These are phyloP conservation scores for Tilletia horrida DNA, from an alignment of 1,284 basidiomycete genomes.

Conservation along the genomic window DNA sequence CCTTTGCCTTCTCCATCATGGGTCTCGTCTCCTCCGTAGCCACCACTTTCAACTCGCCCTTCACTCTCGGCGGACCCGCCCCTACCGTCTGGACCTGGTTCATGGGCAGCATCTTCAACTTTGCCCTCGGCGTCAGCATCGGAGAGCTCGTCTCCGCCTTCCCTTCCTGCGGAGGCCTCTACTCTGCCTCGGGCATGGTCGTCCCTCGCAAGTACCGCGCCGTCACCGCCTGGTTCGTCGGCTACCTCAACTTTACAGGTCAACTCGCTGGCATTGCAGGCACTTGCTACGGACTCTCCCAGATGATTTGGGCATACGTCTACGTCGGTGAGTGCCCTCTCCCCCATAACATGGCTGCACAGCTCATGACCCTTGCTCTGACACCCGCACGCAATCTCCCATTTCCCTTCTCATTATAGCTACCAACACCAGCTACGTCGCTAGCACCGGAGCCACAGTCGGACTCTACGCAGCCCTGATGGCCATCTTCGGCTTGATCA, in stretches of 20 bases:
- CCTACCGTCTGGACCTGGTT: slow-evolving; percentile 52
- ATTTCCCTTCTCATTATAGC: not conserved
- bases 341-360: too few relatives aligned
- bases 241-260: slow-evolving; percentile 73
- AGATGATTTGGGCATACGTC: slow-evolving; percentile 79
- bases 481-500: slow-evolving; percentile 58
- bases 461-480: slow-evolving; percentile 49
- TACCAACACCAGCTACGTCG: slow-evolving; percentile 8
- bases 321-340: slow-evolving; percentile 47
- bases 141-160: slow-evolving; percentile 63
- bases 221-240: slow-evolving; percentile 68
- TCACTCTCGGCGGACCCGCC: slow-evolving; percentile 44
- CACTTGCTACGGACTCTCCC: slow-evolving; percentile 80
- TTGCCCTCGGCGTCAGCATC: slow-evolving; percentile 50
- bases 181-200: slow-evolving; percentile 56
- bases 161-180: slow-evolving; percentile 78
- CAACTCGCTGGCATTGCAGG: slow-evolving; percentile 79
- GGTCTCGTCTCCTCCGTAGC: slow-evolving; percentile 53
- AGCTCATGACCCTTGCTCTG: too few relatives aligned
- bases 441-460: slow-evolving; percentile 23
- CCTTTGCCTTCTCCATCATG: slow-evolving; percentile 40
- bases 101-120: slow-evolving; percentile 51
- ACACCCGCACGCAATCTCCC: too few relatives aligned
- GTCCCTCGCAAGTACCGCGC: slow-evolving; percentile 47
- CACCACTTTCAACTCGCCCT: slow-evolving; percentile 53